Evolutionary conservation across 352 stramenopile genomes (phyloP).

Genomic region (Thraustotheca clavata): DNA sequence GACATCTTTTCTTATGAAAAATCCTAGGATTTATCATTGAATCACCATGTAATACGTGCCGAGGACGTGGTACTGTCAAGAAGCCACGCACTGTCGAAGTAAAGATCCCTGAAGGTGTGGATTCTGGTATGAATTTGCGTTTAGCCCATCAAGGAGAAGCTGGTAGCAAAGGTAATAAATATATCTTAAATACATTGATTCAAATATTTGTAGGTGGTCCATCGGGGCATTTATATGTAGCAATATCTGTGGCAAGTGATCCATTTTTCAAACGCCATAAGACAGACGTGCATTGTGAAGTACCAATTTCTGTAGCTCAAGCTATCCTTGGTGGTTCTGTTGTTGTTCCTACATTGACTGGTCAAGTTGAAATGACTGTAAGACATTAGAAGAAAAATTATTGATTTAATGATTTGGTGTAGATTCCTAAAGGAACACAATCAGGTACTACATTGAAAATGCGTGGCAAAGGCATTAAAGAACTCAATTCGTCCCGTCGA

Average conservation of each 20-base stretch:
- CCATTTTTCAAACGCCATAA: slow-evolving; percentile 95
- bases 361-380: slow-evolving; percentile 96
- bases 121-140: slow-evolving; percentile 94
- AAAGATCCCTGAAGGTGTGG: slow-evolving; percentile 92
- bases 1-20: background rate
- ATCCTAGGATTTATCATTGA: slow-evolving; percentile 51
- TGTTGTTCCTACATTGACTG: slow-evolving; percentile 95
- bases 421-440: slow-evolving; percentile 91
- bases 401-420: background rate
- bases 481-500: slow-evolving; percentile 86
- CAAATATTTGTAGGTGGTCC: slow-evolving; percentile 61
- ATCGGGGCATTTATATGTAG: slow-evolving; percentile 90
- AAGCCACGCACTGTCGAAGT: slow-evolving; percentile 91
- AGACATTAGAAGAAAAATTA: too few relatives aligned
- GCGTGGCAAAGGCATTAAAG: slow-evolving; percentile 93
- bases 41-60: slow-evolving; percentile 69
- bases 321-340: slow-evolving; percentile 90
- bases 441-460: slow-evolving; percentile 95
- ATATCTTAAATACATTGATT: background rate
- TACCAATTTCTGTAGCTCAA: slow-evolving; percentile 89
- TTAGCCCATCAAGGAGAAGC: slow-evolving; percentile 89
- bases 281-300: slow-evolving; percentile 90
- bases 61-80: slow-evolving; percentile 69
- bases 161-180: slow-evolving; percentile 25
- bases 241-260: slow-evolving; percentile 90